Percentiles rank a stretch among this genome's conserved stretches.
Conservation (phyloP, 2,329 filamentous ascomycete species). For the Apiospora rasikravindrae region DNA sequence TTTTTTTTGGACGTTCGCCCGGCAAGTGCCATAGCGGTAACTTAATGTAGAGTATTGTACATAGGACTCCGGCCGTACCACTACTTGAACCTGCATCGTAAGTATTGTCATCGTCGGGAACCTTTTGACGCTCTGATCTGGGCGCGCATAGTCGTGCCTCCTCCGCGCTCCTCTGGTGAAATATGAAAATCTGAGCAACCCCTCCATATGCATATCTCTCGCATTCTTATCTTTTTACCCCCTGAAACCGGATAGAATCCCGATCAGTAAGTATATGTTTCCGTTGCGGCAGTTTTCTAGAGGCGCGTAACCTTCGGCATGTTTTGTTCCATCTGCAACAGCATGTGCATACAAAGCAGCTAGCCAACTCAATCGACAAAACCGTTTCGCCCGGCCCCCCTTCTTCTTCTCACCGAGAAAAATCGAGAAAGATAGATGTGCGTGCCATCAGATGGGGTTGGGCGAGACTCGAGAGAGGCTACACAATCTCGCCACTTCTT, state of each 20-base stretch:
- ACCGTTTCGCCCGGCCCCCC: neutral
- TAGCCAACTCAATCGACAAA: constrained; percentile 2
- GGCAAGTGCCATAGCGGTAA: constrained; percentile 9
- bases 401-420: constrained; percentile 6
- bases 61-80: too few relatives aligned
- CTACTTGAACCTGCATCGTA: neutral
- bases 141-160: neutral
- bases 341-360: neutral
- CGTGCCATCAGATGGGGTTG: neutral
- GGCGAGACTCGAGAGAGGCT: neutral
- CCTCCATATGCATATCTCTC: neutral
- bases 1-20: neutral
- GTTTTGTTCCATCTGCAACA: constrained; percentile 3
- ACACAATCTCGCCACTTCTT: neutral
- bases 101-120: neutral
- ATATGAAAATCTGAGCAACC: neutral
- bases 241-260: neutral
- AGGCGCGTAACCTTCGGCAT: constrained; percentile 11
- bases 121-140: constrained; percentile 6
- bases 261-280: neutral
- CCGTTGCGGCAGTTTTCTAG: neutral
- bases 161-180: neutral
- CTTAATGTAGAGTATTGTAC: neutral
- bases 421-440: neutral
- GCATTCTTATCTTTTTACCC: neutral